A percentile compares a stretch with the other conserved stretches of the same genome.
phyloP scores from a whole-genome alignment of 2,329 filamentous ascomycete species.

The Nothomitra cinnamomea region DNA sequence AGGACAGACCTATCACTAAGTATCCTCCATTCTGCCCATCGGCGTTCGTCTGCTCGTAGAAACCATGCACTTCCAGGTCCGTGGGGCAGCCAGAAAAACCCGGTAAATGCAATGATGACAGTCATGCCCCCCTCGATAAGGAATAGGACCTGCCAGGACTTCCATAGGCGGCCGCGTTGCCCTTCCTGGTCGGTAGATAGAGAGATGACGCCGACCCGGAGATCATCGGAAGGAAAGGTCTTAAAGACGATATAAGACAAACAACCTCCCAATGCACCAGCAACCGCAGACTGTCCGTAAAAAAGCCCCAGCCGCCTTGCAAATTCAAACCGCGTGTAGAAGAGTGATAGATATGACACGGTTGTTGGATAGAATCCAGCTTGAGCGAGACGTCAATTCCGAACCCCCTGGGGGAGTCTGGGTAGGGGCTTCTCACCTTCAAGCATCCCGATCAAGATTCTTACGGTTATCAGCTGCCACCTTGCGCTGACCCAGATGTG shows the following conservation, averaged over 20 bases:
- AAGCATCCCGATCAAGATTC: slow-evolving; percentile 29
- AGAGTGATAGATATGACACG: slow-evolving; percentile 39
- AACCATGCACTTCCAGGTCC: slow-evolving; percentile 24
- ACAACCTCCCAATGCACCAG: slow-evolving; percentile 38
- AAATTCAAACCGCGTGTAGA: slow-evolving; percentile 41
- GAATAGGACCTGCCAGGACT: slow-evolving; percentile 29
- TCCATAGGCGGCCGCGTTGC: too few relatives aligned
- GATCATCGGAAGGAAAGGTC: slow-evolving; percentile 11
- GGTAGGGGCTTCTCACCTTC: slow-evolving; percentile 16
- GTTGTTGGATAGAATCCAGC: slow-evolving; percentile 42
- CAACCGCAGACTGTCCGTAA: slow-evolving; percentile 39
- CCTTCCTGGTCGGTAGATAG: slow-evolving; percentile 7
- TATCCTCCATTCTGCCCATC: slow-evolving; percentile 21
- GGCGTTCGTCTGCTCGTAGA: slow-evolving; percentile 21
- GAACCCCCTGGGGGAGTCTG: neutral
- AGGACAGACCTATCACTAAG: slow-evolving; percentile 18
- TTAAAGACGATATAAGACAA: slow-evolving; percentile 28
- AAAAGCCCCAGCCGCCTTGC: slow-evolving; percentile 36
- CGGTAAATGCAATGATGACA: slow-evolving; percentile 21
- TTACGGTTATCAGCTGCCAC: slow-evolving; percentile 30
- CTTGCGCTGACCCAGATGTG: slow-evolving; percentile 28
- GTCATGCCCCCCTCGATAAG: slow-evolving; percentile 28
- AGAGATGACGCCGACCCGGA: neutral
- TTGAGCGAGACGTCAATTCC: neutral
- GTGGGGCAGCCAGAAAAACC: slow-evolving; percentile 23